phyloP scores from a whole-genome alignment of 306 rosid genomes.

The Lupinus albus region DNA sequence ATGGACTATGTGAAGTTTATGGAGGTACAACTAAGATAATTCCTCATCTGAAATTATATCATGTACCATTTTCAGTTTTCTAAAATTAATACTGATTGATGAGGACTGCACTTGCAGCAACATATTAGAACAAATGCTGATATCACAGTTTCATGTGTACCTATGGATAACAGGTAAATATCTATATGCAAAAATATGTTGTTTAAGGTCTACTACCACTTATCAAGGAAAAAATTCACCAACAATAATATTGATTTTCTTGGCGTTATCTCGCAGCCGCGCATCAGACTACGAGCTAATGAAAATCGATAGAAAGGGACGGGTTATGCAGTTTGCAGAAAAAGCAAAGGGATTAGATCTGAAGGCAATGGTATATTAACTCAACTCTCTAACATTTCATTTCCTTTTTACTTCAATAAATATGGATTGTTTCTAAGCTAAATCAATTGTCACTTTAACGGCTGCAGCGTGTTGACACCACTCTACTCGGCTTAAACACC shows the following conservation, averaged over 20 bases:
- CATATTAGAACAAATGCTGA: constrained; percentile 76
- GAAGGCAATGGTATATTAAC: constrained; percentile 64
- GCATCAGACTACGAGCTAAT: constrained; percentile 77
- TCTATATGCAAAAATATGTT: constrained; percentile 1
- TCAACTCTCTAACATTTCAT: too few relatives aligned
- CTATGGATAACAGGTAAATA: constrained; percentile 77
- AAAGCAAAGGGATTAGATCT: constrained; percentile 68
- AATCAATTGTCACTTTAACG: constrained; percentile 36
- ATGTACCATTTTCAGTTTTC: background rate
- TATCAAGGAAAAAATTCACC: background rate
- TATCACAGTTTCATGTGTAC: constrained; percentile 80
- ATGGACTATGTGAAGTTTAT: constrained; percentile 85
- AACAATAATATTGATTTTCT: constrained; percentile 2
- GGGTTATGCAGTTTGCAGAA: constrained; percentile 59
- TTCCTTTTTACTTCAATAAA: too few relatives aligned
- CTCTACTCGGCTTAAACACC: constrained; percentile 62
- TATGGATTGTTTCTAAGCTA: background rate
- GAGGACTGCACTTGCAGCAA: constrained; percentile 50
- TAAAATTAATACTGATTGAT: constrained; percentile 13
- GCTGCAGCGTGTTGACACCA: constrained; percentile 74
- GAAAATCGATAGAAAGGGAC: constrained; percentile 68
- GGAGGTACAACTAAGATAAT: constrained; percentile 53
- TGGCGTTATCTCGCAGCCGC: constrained; percentile 51
- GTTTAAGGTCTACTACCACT: background rate
- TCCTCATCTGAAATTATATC: background rate